Evolutionary conservation across 108 stramenopile species (phyloP), one percentile per base, ranked within the genome.

Genomic region (Pseudonitzschia delicatissima): DNA sequence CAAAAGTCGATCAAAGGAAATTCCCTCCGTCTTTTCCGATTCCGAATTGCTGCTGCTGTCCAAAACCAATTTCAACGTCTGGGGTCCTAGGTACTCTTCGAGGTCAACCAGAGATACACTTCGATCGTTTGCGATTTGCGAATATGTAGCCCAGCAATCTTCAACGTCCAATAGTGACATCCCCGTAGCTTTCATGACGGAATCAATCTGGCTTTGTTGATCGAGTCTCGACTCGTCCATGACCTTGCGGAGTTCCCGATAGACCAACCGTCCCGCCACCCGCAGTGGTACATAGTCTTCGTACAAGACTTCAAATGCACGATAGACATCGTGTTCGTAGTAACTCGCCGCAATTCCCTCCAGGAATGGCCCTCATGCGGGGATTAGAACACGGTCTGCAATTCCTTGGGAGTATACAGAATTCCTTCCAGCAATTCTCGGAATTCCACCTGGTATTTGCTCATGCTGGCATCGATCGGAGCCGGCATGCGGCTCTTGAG

Each of bases 221-320:
- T 71, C 63, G 5, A 63, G 17, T 29, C 40, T 62, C 0, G 59
- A 61, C 23, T 71, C 70, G 45, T 83, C 76, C 78, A 93, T 85
- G 13, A 81, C 73, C 13, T 72, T 60, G 2, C 57, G 35, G 25
- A 93, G 51, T 47, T 81, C 72, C 15, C 59, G 42, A 55, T 76
- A 82, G 2, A 93, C 80, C 32, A 84, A 57, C 33, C 92, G 57
- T 32, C 88, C 92, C 0, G 88, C 88, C 18, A 93, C n/a, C 62
- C 92, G 71, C 35, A 93, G 68, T 15, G 92, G 92, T 20, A 75
- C 26, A 23, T 79, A 77, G 64, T 93, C 92, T 66, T 93, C 85
- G 75, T 86, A 93, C 26, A 93, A 55, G 4, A 93, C 77, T 40
- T 86, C 76, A 73, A 93, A 93, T 2, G 92, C 83, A 39, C 83